These are phyloP conservation scores for Fusarium avenaceum DNA, from an alignment of 2,329 filamentous ascomycete genomes.

Conservation along the genomic window DNA sequence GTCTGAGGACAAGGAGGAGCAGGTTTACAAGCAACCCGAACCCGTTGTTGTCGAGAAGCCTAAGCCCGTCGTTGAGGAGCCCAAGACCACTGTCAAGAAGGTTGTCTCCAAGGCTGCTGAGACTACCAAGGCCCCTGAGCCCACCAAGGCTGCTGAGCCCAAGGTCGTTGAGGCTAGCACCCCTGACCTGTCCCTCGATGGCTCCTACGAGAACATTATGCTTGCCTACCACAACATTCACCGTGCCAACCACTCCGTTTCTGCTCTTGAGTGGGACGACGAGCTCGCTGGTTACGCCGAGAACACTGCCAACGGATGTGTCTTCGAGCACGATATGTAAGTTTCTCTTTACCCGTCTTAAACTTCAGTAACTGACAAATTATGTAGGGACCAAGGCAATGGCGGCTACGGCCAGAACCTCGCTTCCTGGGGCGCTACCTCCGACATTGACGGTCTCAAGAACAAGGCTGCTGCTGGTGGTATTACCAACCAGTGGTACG, in stretches of 20 bases:
- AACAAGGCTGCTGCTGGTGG: slow-evolving; percentile 73
- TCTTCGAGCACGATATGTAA: slow-evolving; percentile 83
- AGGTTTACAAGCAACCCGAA: slow-evolving; percentile 18
- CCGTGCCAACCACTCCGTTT: slow-evolving; percentile 83
- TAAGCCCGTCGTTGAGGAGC: slow-evolving; percentile 18
- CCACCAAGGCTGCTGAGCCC: slow-evolving; percentile 28
- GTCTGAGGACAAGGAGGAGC: slow-evolving; percentile 18
- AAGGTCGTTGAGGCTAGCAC: slow-evolving; percentile 17
- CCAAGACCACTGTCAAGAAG: slow-evolving; percentile 28
- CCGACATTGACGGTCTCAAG: slow-evolving; percentile 52
- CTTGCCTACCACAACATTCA: slow-evolving; percentile 87
- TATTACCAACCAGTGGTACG: slow-evolving; percentile 90
- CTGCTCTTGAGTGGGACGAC: slow-evolving; percentile 74
- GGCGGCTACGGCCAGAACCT: slow-evolving; percentile 93
- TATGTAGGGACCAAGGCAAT: slow-evolving; percentile 64
- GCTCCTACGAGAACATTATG: slow-evolving; percentile 57
- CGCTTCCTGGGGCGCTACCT: slow-evolving; percentile 70
- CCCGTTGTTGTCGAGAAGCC: slow-evolving; percentile 28
- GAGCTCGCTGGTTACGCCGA: slow-evolving; percentile 74
- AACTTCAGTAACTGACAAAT: slow-evolving; percentile 51
- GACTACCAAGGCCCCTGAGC: slow-evolving; percentile 8
- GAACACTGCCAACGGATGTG: slow-evolving; percentile 74
- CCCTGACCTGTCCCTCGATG: slow-evolving; percentile 26
- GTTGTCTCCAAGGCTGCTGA: slow-evolving; percentile 28
- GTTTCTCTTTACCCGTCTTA: slow-evolving; percentile 48